These are phyloP conservation scores for Globisporangium cystogenes DNA, from an alignment of 352 stramenopile genomes.

Conservation along the genomic window DNA sequence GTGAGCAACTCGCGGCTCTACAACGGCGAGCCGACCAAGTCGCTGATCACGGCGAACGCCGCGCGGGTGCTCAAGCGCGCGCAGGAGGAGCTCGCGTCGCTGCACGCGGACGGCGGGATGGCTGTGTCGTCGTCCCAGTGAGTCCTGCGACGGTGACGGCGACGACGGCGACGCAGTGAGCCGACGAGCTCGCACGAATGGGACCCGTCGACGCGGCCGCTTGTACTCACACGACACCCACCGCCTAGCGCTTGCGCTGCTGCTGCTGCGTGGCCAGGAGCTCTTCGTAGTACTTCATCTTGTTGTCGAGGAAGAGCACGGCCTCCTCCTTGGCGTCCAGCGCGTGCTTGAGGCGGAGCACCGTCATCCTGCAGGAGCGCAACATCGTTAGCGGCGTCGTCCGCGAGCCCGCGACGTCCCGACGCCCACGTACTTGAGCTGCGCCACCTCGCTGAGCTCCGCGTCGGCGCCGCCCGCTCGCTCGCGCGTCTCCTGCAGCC, in stretches of 20 bases:
- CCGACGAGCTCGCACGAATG: too few relatives aligned
- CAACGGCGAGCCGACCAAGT: slow-evolving; percentile 65
- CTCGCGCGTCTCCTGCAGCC: not conserved
- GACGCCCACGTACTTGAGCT: slow-evolving; percentile 19
- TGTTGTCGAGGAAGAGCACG: slow-evolving; percentile 46
- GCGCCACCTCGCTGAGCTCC: slow-evolving; percentile 13
- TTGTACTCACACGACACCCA: not conserved
- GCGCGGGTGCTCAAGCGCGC: slow-evolving; percentile 68
- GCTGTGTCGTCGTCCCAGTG: not conserved
- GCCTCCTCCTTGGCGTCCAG: slow-evolving; percentile 62
- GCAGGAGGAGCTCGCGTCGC: slow-evolving; percentile 65
- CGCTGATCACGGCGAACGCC: slow-evolving; percentile 72
- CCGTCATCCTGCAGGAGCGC: slow-evolving; percentile 26
- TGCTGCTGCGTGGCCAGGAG: slow-evolving; percentile 1
- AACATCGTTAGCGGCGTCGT: slow-evolving; percentile 3
- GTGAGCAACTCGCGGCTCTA: slow-evolving; percentile 82
- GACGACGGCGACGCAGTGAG: too few relatives aligned
- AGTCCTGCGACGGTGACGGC: not conserved
- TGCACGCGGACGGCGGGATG: not conserved
- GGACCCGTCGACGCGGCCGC: too few relatives aligned
- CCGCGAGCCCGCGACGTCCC: not conserved
- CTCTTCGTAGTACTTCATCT: slow-evolving; percentile 42
- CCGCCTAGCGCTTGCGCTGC: not conserved
- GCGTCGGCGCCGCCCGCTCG: not conserved
- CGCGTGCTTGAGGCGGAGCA: slow-evolving; percentile 44